phyloP scores from a whole-genome alignment of 2,329 filamentous ascomycete genomes.

The Paecilomyces dactylethromorphus region DNA sequence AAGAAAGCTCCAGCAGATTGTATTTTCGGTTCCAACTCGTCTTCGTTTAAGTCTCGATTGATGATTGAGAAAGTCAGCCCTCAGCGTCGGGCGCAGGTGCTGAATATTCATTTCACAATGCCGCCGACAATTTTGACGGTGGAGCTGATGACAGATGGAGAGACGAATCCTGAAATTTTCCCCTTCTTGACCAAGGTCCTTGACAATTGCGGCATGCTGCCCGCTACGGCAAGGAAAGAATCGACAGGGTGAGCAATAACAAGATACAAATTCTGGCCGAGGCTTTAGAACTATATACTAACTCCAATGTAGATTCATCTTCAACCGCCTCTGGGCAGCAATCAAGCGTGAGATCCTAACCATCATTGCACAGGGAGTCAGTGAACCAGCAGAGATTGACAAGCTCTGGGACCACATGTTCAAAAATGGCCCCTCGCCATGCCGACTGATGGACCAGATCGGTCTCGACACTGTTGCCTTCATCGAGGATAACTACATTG shows the following conservation, averaged over 20 bases:
- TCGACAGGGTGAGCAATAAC: slow-evolving; percentile 33
- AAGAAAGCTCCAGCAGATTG: slow-evolving; percentile 35
- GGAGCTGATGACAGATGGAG: slow-evolving; percentile 48
- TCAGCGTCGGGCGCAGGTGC: slow-evolving; percentile 14
- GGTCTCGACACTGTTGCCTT: slow-evolving; percentile 48
- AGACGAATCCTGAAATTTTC: slow-evolving; percentile 39
- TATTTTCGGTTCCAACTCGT: slow-evolving; percentile 46
- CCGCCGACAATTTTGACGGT: slow-evolving; percentile 38
- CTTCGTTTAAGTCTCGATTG: slow-evolving; percentile 45
- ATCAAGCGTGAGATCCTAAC: slow-evolving; percentile 47
- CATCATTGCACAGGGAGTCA: slow-evolving; percentile 46
- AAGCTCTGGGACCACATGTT: slow-evolving; percentile 30
- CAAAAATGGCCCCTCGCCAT: slow-evolving; percentile 21
- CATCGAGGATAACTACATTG: slow-evolving; percentile 49
- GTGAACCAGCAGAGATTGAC: slow-evolving; percentile 43
- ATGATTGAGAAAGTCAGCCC: slow-evolving; percentile 37
- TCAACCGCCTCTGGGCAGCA: slow-evolving; percentile 52
- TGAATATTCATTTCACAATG: slow-evolving; percentile 50
- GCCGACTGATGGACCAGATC: slow-evolving; percentile 41
- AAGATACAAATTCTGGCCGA: not conserved
- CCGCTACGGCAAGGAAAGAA: slow-evolving; percentile 39
- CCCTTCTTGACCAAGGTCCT: slow-evolving; percentile 36
- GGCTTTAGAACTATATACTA: not conserved
- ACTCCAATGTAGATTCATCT: slow-evolving; percentile 35
- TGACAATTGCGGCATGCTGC: slow-evolving; percentile 35